These are phyloP conservation scores for Xylaria cubensis DNA, from an alignment of 495 filamentous ascomycete genomes.

Conservation along the genomic window DNA sequence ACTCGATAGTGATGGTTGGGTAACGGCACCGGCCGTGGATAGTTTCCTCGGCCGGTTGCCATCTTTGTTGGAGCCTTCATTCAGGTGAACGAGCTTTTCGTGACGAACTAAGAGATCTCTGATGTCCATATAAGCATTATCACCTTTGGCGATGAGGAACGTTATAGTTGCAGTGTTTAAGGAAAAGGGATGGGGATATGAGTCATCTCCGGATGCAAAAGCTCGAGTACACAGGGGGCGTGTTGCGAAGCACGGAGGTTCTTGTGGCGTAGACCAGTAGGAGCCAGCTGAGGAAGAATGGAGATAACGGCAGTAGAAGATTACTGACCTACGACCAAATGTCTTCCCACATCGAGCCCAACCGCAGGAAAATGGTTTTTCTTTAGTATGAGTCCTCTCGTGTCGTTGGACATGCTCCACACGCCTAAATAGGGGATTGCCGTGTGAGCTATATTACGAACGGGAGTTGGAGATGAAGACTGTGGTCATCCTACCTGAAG, in stretches of 20 bases:
- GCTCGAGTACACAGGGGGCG: constrained; percentile 14
- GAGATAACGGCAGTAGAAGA: constrained; percentile 31
- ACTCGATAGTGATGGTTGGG: constrained; percentile 40
- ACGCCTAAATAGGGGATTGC: constrained; percentile 53
- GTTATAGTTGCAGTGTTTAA: constrained; percentile 27
- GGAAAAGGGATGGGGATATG: constrained; percentile 26
- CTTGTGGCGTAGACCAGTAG: constrained; percentile 26
- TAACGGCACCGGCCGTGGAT: constrained; percentile 46
- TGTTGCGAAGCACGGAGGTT: constrained; percentile 22
- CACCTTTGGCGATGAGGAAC: constrained; percentile 32
- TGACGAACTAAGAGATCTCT: constrained; percentile 76
- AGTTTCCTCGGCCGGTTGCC: constrained; percentile 53
- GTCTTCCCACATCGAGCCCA: constrained; percentile 63
- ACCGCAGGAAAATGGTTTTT: constrained; percentile 63
- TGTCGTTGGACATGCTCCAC: constrained; percentile 67
- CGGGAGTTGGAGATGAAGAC: constrained; percentile 47
- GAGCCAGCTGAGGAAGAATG: constrained; percentile 30
- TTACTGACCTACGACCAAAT: constrained; percentile 62
- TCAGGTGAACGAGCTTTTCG: constrained; percentile 75
- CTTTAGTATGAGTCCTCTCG: constrained; percentile 67
- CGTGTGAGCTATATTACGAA: constrained; percentile 46
- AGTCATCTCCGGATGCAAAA: constrained; percentile 28
- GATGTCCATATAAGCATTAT: constrained; percentile 61
- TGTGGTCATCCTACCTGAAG: constrained; percentile 55
- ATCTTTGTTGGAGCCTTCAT: constrained; percentile 60